Conservation (phyloP, 1,139 yeast species). For the Blastobotrys capitulatus region DNA sequence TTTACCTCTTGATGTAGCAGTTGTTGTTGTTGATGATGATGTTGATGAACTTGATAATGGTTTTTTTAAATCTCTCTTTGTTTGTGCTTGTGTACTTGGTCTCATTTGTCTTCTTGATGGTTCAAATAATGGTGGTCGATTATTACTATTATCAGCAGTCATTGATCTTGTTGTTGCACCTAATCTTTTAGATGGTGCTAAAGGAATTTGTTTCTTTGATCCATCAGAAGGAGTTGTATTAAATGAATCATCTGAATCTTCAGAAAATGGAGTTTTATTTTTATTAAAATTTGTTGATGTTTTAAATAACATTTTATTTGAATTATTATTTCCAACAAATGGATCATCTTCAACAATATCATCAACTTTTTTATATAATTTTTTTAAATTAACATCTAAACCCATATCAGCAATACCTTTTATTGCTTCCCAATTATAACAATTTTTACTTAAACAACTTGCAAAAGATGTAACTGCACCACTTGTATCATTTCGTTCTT, state of each 20-base stretch:
- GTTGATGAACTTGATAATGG: constrained; percentile 1
- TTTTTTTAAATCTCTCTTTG: background rate
- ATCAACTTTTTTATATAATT: constrained; percentile 45
- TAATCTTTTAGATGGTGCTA: constrained; percentile 26
- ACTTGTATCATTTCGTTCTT: constrained; percentile 51
- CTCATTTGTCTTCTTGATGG: constrained; percentile 11
- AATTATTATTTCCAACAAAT: constrained; percentile 1
- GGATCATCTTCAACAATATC: constrained; percentile 6
- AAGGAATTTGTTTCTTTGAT: constrained; percentile 11
- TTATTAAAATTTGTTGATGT: constrained; percentile 15
- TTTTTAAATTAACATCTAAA: constrained; percentile 52
- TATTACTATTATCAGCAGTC: background rate
- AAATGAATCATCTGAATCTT: constrained; percentile 1
- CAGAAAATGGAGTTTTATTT: constrained; percentile 7
- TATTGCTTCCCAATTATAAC: constrained; percentile 82
- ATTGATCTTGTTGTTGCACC: background rate
- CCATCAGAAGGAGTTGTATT: constrained; percentile 16
- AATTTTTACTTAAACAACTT: constrained; percentile 64
- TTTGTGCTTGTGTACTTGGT: constrained; percentile 10
- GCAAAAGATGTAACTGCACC: constrained; percentile 65
- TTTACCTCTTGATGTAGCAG: constrained; percentile 1
- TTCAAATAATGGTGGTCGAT: constrained; percentile 10
- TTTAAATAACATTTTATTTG: constrained; percentile 14
- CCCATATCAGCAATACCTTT: constrained; percentile 62
- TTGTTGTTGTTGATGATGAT: background rate